These are phyloP conservation scores for Fagopyrum esculentum DNA, from an alignment of 148 eudicot genomes.

Conservation along the genomic window DNA sequence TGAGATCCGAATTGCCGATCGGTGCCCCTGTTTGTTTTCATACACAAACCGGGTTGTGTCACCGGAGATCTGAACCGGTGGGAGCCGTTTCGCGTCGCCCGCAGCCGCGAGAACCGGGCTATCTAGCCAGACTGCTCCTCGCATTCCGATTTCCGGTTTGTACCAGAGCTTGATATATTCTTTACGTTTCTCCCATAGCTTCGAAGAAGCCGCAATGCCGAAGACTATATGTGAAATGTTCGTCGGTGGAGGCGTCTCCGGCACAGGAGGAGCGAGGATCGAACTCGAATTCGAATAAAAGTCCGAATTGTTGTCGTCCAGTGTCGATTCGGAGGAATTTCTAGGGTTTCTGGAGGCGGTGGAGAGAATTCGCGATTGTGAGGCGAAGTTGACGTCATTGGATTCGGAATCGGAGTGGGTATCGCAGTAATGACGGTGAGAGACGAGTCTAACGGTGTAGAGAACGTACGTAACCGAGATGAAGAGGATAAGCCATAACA, in stretches of 20 bases:
- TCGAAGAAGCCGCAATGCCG: slow-evolving; percentile 84
- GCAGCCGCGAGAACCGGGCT: slow-evolving; percentile 20
- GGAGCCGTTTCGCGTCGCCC: slow-evolving; percentile 22
- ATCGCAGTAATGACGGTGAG: slow-evolving; percentile 30
- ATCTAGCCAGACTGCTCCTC: slow-evolving; percentile 74
- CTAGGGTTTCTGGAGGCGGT: background rate
- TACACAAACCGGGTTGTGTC: slow-evolving; percentile 55
- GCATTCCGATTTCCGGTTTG: slow-evolving; percentile 34
- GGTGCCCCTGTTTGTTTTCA: slow-evolving; percentile 57
- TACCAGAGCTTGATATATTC: slow-evolving; percentile 86
- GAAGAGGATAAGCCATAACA: slow-evolving; percentile 53
- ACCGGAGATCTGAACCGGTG: slow-evolving; percentile 51
- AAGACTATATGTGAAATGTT: slow-evolving; percentile 63
- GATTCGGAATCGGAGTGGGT: background rate
- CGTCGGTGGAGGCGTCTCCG: slow-evolving; percentile 17
- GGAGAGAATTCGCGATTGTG: slow-evolving; percentile 3
- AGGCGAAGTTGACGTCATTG: slow-evolving; percentile 15
- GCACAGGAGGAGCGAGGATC: background rate
- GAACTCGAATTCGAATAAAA: background rate
- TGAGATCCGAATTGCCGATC: slow-evolving; percentile 84
- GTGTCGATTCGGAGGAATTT: background rate
- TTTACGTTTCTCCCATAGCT: slow-evolving; percentile 61
- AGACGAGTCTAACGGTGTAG: slow-evolving; percentile 62
- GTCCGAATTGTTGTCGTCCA: background rate
- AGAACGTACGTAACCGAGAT: slow-evolving; percentile 62